Evolutionary conservation across 805 yeast genomes (phyloP).

Genomic region (Pichia paraexigua): DNA sequence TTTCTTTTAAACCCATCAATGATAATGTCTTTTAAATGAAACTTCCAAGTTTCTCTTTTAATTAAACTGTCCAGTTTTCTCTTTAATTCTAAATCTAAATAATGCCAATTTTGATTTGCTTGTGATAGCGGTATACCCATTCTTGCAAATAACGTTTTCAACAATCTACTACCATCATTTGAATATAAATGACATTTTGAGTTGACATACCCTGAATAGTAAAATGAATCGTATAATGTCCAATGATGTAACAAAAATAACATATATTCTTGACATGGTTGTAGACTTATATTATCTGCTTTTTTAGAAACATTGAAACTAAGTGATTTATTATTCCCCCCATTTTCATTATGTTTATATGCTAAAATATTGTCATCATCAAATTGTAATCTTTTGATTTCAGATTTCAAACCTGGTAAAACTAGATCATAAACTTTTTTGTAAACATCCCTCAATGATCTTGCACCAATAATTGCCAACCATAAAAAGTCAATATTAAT

Average conservation of each 20-base stretch:
- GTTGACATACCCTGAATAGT: slow-evolving; percentile 84
- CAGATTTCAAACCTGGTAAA: slow-evolving; percentile 72
- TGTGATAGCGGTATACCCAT: slow-evolving; percentile 89
- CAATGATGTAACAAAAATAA: slow-evolving; percentile 85
- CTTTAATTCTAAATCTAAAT: slow-evolving; percentile 76
- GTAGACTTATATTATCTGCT: slow-evolving; percentile 34
- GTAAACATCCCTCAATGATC: slow-evolving; percentile 65
- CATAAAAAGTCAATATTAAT: slow-evolving; percentile 64
- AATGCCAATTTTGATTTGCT: slow-evolving; percentile 91
- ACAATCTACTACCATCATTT: slow-evolving; percentile 77
- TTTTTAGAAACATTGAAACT: slow-evolving; percentile 21
- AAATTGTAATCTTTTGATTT: slow-evolving; percentile 61
- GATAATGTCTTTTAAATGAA: slow-evolving; percentile 75
- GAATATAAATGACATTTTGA: slow-evolving; percentile 85
- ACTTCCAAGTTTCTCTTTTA: slow-evolving; percentile 58
- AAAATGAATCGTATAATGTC: slow-evolving; percentile 84
- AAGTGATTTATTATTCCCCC: background rate
- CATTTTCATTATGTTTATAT: background rate
- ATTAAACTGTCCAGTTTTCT: slow-evolving; percentile 63
- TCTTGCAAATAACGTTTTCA: slow-evolving; percentile 88
- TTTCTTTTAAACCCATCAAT: slow-evolving; percentile 82
- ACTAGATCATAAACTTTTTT: slow-evolving; percentile 68
- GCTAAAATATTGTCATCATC: slow-evolving; percentile 4
- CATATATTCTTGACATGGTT: slow-evolving; percentile 76
- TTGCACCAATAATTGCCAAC: slow-evolving; percentile 83